Conservation (phyloP, 208 protist species). For the Trypanosomatidae sp. region DNA sequence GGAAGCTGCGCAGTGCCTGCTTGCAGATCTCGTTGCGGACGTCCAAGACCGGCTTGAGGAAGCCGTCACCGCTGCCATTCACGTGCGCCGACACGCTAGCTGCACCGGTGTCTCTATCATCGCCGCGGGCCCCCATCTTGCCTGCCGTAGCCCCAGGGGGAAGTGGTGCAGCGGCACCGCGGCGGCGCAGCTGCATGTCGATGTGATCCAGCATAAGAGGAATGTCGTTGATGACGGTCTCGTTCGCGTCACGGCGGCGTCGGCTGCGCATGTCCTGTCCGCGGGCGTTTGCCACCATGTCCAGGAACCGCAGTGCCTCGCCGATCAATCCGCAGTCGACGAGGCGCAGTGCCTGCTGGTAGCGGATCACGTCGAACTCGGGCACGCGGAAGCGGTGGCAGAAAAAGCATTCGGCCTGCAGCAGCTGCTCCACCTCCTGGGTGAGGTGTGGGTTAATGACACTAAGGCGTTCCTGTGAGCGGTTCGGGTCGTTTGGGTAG, state of each 20-base stretch:
- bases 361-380: slow-evolving; percentile 83
- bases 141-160: not conserved
- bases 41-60: slow-evolving; percentile 50
- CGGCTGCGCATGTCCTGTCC: slow-evolving; percentile 49
- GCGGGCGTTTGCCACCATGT: slow-evolving; percentile 60
- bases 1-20: slow-evolving; percentile 65
- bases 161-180: slow-evolving; percentile 6
- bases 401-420: slow-evolving; percentile 88
- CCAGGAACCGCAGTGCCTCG: slow-evolving; percentile 81
- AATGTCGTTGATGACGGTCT: slow-evolving; percentile 70
- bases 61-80: not conserved
- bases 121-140: not conserved
- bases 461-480: slow-evolving; percentile 41
- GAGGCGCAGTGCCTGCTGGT: slow-evolving; percentile 72
- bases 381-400: slow-evolving; percentile 80
- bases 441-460: slow-evolving; percentile 85
- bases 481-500: slow-evolving; percentile 50
- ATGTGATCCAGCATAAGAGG: slow-evolving; percentile 60
- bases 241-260: slow-evolving; percentile 58
- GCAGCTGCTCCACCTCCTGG: slow-evolving; percentile 72
- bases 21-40: slow-evolving; percentile 75
- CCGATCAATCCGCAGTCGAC: slow-evolving; percentile 70
- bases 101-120: not conserved
- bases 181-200: slow-evolving; percentile 44
- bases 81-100: not conserved